These are phyloP conservation scores for Nannochloropsis oceanica DNA, from an alignment of 108 stramenopile species.

Conservation along the genomic window DNA sequence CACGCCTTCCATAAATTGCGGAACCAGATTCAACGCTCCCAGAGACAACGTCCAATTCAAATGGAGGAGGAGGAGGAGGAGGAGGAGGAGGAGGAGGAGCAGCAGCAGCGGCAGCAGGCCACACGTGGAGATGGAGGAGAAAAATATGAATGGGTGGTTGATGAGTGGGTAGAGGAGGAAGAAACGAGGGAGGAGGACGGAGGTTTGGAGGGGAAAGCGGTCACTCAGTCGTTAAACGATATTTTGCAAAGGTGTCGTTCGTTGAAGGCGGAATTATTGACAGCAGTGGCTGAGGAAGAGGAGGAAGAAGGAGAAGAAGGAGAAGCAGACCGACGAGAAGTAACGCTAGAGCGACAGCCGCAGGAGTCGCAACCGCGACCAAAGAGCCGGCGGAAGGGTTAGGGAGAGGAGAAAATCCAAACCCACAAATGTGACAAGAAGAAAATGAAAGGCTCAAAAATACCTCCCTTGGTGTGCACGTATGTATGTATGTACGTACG, in stretches of 20 bases:
- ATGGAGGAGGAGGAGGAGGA: neutral
- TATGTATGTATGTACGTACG: too few relatives aligned
- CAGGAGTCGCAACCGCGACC: too few relatives aligned
- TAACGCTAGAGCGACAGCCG: too few relatives aligned
- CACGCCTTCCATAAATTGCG: neutral
- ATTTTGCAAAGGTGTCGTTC: neutral
- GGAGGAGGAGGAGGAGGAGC: neutral
- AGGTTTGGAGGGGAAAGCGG: neutral
- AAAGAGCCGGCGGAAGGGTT: too few relatives aligned
- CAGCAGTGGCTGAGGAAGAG: neutral
- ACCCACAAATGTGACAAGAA: too few relatives aligned
- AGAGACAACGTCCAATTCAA: neutral
- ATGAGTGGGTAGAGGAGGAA: neutral
- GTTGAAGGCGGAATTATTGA: neutral
- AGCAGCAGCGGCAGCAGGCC: neutral
- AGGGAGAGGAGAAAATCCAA: too few relatives aligned
- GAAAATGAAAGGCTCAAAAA: too few relatives aligned
- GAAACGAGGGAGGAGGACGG: neutral
- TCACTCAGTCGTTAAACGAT: neutral
- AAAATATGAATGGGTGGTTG: neutral
- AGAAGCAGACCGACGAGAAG: too few relatives aligned
- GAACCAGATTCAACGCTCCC: neutral
- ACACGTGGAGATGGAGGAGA: neutral
- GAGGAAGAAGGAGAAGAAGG: neutral
- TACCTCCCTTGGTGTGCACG: too few relatives aligned